Base-by-base conservation (phyloP, 2,329 filamentous ascomycete genomes). In the Xylariaceae sp. region DNA sequence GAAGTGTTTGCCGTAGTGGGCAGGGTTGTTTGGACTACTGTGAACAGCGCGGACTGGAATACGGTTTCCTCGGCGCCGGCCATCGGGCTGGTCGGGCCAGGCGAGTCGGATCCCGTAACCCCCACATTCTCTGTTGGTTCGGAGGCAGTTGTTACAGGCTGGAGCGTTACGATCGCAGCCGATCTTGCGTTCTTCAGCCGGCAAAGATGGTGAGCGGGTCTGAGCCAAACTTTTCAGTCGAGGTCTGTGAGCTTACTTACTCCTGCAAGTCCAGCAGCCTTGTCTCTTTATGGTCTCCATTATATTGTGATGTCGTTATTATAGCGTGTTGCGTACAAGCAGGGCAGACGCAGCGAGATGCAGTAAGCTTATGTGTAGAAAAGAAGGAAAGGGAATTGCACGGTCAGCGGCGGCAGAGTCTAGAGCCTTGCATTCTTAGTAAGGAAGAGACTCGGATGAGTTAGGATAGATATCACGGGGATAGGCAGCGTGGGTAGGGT, bases 41-140 rank as follows among this genome's bases (percentile, higher is more conserved):
- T 70, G 67, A 48, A 67, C 66, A 58, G 70, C 70, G 56, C 71
- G 68, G 62, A 72, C 72, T 18, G 69, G 70, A 50, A 69, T 64
- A 50, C 63, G 68, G 56, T 52, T 67, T 53, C 66, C 59, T 63
- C 71, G 65, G 49, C 77, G 73, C 47, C 77, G 70, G 8, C 78
- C 77, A 61, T 80, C 77, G n/a, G 72, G 71, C 56, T 75, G 74
- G 62, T 79, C 77, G 7, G 78, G 77, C 78, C 78, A 80, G 4
- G 74, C 71, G 3, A 80, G 74, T 47, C 77, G 76, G 45, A 79
- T 67, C 3, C 73, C 75, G 62, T 80, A 80, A 48, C 77, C 77
- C 56, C 74, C 60, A 64, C 77, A 80, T 59, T 70, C 58, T 60
- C 78, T 72, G 15, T 73, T 72, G 1, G 77, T 75, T 18, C 74